phyloP scores from a whole-genome alignment of 2,329 filamentous ascomycete species.

The Knufia fluminis region DNA sequence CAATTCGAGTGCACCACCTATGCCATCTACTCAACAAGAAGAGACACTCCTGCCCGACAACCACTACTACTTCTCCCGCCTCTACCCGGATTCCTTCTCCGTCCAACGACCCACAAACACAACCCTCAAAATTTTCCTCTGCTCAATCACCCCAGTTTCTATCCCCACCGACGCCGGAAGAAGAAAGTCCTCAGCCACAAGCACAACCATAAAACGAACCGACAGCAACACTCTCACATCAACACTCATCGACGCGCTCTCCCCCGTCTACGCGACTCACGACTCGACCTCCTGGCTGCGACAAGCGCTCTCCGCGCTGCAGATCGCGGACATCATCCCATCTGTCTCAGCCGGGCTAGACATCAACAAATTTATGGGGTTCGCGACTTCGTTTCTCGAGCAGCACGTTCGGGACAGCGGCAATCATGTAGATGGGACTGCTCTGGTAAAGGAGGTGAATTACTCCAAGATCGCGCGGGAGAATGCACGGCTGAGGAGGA shows the following conservation, averaged over 20 bases:
- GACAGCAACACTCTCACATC: neutral
- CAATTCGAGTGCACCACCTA: neutral
- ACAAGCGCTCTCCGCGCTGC: neutral
- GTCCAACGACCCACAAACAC: neutral
- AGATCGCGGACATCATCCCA: neutral
- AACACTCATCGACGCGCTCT: neutral
- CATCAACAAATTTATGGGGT: neutral
- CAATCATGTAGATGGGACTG: too few relatives aligned
- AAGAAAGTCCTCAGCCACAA: too few relatives aligned
- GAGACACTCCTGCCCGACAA: neutral
- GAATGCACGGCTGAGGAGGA: neutral
- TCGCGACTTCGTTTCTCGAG: neutral
- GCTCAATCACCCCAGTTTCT: neutral
- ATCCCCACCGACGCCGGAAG: too few relatives aligned
- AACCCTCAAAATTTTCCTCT: neutral
- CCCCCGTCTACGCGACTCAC: neutral
- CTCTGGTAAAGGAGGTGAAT: too few relatives aligned
- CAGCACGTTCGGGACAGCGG: neutral
- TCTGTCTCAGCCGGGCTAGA: neutral
- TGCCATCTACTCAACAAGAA: neutral
- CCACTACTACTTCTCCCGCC: constrained; percentile 2
- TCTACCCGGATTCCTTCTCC: neutral
- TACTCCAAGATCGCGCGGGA: neutral
- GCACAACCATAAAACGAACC: neutral
- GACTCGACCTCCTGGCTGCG: neutral